Base-by-base conservation (phyloP, 805 yeast species). In the Wickerhamomyces strasburgensis region DNA sequence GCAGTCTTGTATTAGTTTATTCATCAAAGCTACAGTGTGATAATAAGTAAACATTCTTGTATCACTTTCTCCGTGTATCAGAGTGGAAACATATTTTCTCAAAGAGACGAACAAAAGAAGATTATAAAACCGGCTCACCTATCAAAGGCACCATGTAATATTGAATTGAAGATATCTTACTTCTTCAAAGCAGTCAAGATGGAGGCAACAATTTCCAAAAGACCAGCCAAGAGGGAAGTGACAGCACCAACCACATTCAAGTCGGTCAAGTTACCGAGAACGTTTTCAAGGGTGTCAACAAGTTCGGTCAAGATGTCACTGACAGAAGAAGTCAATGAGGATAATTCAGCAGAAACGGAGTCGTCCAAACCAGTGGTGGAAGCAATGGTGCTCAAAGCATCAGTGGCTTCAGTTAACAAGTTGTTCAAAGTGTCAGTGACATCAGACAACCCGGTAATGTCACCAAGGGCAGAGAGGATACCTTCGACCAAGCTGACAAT, bases 211-310 rank as follows among this genome's bases (percentile, higher is more conserved):
- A 35, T 27, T 21, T 30, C 4, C 4, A 35, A 15, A 13, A 38
- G 26, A 30, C 49, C 47, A 31, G 40, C 37, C 23, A 46, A 26
- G 27, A 46, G 35, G 21, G 43, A 27, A 14, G 43, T 37, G 21
- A 46, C 44, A 29, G 42, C 38, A 34, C 47, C 51, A 27, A 31
- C 31, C 37, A 44, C 36, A 47, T 44, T 42, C 27, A 40, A 34
- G 5, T 33, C 15, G 19, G 42, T 21, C 35, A 42, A 42, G 38
- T 27, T 27, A 14, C 23, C 23, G 13, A 34, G 6, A 26, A 38
- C 37, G 9, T 26, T 16, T 14, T 17, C 10, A 17, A 47, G 19
- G 14, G 44, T 38, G 17, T 35, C 4, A 10, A 34, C 29, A n/a
- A 45, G 13, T 32, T 35, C 39, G 2, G 10, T 14, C 29, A 41